A percentile compares a stretch with the other conserved stretches of the same genome.
Evolutionary conservation across 768 basidiomycete species (phyloP).

Genomic region (Pleurotus tuber-regium): DNA sequence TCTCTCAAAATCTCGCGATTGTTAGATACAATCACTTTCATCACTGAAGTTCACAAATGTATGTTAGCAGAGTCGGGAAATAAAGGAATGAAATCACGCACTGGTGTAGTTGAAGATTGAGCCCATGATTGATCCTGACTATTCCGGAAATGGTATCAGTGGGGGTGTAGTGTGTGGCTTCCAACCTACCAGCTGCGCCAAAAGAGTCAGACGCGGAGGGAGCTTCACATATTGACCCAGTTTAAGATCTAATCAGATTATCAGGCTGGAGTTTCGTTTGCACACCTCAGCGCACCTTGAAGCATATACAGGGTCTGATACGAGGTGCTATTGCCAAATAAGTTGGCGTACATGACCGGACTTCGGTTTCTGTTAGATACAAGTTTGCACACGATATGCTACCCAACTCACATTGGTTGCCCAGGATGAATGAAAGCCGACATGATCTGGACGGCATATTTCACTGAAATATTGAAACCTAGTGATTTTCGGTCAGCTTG

Average conservation of each 20-base stretch:
- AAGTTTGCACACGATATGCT: no score
- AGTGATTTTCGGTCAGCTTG: no score
- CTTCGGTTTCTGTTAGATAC: conserved; percentile 21
- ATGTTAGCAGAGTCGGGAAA: background rate
- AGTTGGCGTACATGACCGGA: conserved; percentile 53
- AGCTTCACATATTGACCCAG: conserved; percentile 56
- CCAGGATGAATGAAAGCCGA: conserved; percentile 49
- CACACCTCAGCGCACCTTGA: conserved; percentile 41
- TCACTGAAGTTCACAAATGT: conserved; percentile 31
- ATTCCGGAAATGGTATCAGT: no score
- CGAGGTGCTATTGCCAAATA: conserved; percentile 50
- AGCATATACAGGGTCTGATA: conserved; percentile 53
- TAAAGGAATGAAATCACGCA: conserved; percentile 16
- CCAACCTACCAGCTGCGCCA: conserved; percentile 36
- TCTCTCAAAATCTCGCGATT: conserved; percentile 45
- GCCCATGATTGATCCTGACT: conserved; percentile 46
- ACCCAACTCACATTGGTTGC: conserved; percentile 43
- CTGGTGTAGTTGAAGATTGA: conserved; percentile 52
- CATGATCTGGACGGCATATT: conserved; percentile 48
- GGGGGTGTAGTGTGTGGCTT: background rate
- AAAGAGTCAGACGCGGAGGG: conserved; percentile 47
- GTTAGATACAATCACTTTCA: conserved; percentile 42
- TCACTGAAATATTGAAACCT: conserved; percentile 45
- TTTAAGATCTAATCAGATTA: conserved; percentile 47
- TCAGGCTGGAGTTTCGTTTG: no score